phyloP scores from a whole-genome alignment of 2,329 filamentous ascomycete genomes.

The Venturiaceae sp. region DNA sequence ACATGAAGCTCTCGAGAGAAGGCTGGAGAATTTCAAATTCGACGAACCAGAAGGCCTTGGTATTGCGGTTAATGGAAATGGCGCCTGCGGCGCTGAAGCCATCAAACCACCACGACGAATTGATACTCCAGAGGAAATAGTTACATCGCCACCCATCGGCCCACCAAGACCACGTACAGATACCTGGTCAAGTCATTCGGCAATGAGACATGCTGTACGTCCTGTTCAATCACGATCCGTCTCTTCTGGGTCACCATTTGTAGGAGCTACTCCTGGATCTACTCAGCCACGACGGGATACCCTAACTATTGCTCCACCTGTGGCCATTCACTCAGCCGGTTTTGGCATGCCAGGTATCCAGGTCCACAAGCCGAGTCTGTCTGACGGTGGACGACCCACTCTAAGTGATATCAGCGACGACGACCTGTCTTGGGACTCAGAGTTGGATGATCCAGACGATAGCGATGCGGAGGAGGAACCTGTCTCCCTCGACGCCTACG shows the following conservation, averaged over 20 bases:
- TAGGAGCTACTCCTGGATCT: neutral
- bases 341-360: slow-evolving; percentile 4
- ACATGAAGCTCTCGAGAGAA: neutral
- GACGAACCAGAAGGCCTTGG: slow-evolving; percentile 6
- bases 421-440: slow-evolving; percentile 29
- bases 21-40: slow-evolving; percentile 6
- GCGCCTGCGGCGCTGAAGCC: neutral
- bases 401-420: slow-evolving; percentile 23
- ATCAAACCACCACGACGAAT: neutral
- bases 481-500: neutral
- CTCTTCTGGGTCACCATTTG: neutral
- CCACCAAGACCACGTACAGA: neutral
- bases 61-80: slow-evolving; percentile 2
- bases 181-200: neutral
- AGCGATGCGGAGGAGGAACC: neutral
- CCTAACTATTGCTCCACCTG: neutral
- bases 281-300: slow-evolving; percentile 2
- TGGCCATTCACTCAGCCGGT: neutral
- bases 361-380: slow-evolving; percentile 2
- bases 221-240: neutral
- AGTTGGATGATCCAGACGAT: slow-evolving; percentile 22
- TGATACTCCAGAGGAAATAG: neutral
- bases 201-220: neutral
- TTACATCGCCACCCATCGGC: neutral
- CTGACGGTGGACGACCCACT: neutral